Evolutionary conservation across 176 grass and related monocot genomes (phyloP).

Genomic region (Tillandsia fasciculata): DNA sequence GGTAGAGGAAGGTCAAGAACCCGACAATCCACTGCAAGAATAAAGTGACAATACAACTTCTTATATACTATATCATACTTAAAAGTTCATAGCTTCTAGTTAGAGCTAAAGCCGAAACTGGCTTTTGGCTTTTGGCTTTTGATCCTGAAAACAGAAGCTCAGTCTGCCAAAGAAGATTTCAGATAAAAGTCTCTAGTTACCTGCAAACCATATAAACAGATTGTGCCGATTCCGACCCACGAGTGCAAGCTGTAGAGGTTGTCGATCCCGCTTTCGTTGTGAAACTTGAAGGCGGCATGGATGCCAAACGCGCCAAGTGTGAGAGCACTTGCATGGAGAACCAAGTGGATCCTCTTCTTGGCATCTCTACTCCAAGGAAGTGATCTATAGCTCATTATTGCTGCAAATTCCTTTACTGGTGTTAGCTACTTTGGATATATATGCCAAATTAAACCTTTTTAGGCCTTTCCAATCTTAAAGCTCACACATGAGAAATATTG

Average conservation of each 20-base stretch:
- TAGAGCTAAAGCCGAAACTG: background rate
- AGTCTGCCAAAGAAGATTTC: background rate
- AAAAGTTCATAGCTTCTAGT: background rate
- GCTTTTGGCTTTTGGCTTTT: background rate
- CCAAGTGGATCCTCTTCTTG: slow-evolving; percentile 54
- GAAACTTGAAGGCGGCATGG: slow-evolving; percentile 70
- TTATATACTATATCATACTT: background rate
- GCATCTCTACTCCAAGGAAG: slow-evolving; percentile 33
- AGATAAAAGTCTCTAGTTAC: slow-evolving; percentile 5
- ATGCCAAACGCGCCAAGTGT: slow-evolving; percentile 32
- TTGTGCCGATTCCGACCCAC: slow-evolving; percentile 50
- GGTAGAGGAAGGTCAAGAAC: slow-evolving; percentile 67
- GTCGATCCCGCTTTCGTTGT: slow-evolving; percentile 49
- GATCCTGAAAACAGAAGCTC: background rate
- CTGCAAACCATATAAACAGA: slow-evolving; percentile 58
- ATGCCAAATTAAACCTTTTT: background rate
- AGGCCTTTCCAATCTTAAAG: background rate
- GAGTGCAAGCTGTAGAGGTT: slow-evolving; percentile 86
- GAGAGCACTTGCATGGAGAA: slow-evolving; percentile 48
- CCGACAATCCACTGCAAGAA: slow-evolving; percentile 49
- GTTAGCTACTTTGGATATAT: background rate
- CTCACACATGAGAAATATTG: background rate
- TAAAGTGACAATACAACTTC: background rate
- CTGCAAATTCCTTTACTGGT: slow-evolving; percentile 26
- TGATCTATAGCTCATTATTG: slow-evolving; percentile 56